Base-by-base conservation (phyloP, 176 grass and related monocot species). In the Oryza rufipogon region DNA sequence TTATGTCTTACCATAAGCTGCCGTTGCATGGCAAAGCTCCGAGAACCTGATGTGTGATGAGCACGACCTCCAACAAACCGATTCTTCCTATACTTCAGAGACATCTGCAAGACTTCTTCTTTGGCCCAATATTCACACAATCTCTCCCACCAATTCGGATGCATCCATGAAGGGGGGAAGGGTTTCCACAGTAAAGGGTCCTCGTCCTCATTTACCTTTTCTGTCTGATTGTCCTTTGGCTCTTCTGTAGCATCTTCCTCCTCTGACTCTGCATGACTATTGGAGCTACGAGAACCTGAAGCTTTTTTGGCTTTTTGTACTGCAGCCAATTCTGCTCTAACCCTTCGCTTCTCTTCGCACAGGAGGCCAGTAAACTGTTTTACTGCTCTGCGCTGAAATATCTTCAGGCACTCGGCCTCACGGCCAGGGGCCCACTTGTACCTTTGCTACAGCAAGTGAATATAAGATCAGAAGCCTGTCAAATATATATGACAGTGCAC, bases 51-150 rank as follows among this genome's bases (percentile, higher is more conserved):
- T 44, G 85, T 86, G 61, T 86, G 85, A 80, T 75, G 70, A 32
- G 85, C 85, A 81, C 7, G 77, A 17, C 85, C 85, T 44, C 60
- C 63, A 32, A 32, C 73, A 63, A 54, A 74, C 26, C 77, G 69
- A 45, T 86, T 80, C 60, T 74, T 86, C 60, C 84, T 56, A 45
- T 74, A 74, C 61, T 86, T 70, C 30, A 34, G 33, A 86, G 84
- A 67, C 77, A 74, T 74, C 22, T 74, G 54, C 51, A 86, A 80
- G 16, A 80, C 61, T 56, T 86, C 77, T 44, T 86, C 84, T 80
- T 74, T 74, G 45, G 84, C 84, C 84, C 84, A 86, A 69, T 86
- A 70, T 11, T 86, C 77, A 3, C 84, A 86, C 48, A 86, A 80
- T 60, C 60, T 86, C 60, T 86, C 70, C 84, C 77, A 80, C 84